Evolutionary conservation across 192 early-diverging fungal species (phyloP), one percentile per base, ranked within the genome.

Genomic region (Lunasporangiospora selenospora): DNA sequence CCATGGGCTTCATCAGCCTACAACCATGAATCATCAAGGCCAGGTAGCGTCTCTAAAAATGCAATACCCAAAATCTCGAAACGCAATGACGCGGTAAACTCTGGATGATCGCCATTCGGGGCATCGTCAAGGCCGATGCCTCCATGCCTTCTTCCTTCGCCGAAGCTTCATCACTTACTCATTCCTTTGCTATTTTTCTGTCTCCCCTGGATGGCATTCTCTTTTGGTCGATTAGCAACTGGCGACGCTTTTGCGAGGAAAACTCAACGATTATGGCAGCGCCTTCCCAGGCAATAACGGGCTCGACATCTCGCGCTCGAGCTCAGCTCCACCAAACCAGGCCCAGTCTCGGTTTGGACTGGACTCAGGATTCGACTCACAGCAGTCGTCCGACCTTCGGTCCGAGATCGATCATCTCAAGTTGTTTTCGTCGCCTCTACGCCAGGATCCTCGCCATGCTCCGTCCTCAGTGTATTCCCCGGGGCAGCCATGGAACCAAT

Each of bases 321-420:
- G 77, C 47, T 88, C 85, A 62, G 92, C 92, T 10, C 92, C 92
- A 12, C 92, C 92, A 18, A 79, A 88, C n/a, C 89, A 89, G 62
- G 78, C 79, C 13, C 44, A 84, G 56, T 73, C 83, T 58, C 85
- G 79, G 52, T 58, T 75, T 44, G 62, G 81, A 53, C 60, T 81
- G 43, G 80, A 66, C n/a, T 47, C 82, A 49, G 75, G 67, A 44
- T 57, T 75, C 46, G 67, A 77, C 34, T 65, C 57, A 32, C 59
- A 79, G 32, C 58, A 76, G 2, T 60, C 75, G 21, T 58, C 65
- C 2, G 85, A 88, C 67, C 83, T 84, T 16, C 79, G 84, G 31
- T 67, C 80, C n/a, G 87, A 90, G 40, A 82, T 78, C 15, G 88
- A 90, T 12, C 89, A 89, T 63, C 80, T 81, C 15, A 83, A 80